These are phyloP conservation scores for Pterocarpus santalinus DNA, from an alignment of 306 rosid species.

Conservation along the genomic window DNA sequence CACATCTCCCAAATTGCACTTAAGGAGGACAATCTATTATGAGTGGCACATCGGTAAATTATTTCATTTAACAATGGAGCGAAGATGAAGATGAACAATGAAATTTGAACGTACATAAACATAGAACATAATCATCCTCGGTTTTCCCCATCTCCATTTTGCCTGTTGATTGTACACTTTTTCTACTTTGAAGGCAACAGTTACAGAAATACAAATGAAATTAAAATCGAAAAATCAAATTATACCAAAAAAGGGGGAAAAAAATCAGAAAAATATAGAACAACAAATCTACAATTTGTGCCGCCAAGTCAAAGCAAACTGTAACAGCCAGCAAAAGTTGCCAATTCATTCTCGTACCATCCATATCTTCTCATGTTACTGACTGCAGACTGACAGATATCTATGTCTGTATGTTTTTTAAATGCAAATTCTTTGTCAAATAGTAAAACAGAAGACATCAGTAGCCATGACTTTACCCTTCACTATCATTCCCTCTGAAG, in stretches of 20 bases:
- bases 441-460: slow-evolving; percentile 45
- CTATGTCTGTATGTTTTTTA: slow-evolving; percentile 25
- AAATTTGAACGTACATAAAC: slow-evolving; percentile 43
- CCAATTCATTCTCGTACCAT: slow-evolving; percentile 45
- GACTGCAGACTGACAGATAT: slow-evolving; percentile 41
- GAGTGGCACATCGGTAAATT: slow-evolving; percentile 45
- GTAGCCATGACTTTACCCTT: slow-evolving; percentile 28
- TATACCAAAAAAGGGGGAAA: slow-evolving; percentile 28
- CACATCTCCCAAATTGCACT: not conserved
- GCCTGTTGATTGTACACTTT: slow-evolving; percentile 62
- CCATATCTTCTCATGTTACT: slow-evolving; percentile 41
- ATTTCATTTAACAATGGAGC: slow-evolving; percentile 51
- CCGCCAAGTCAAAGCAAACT: slow-evolving; percentile 54
- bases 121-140: slow-evolving; percentile 47
- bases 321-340: slow-evolving; percentile 49
- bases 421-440: slow-evolving; percentile 51
- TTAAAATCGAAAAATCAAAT: slow-evolving; percentile 43
- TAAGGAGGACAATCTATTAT: slow-evolving; percentile 28
- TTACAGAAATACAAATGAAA: slow-evolving; percentile 52
- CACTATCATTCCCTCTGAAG: slow-evolving; percentile 22
- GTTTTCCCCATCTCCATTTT: slow-evolving; percentile 43
- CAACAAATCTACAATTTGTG: slow-evolving; percentile 60
- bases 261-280: slow-evolving; percentile 27
- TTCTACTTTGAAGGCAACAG: slow-evolving; percentile 47
- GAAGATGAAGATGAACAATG: slow-evolving; percentile 20